Base-by-base conservation (phyloP, 306 rosid species). In the Arachis stenosperma region DNA sequence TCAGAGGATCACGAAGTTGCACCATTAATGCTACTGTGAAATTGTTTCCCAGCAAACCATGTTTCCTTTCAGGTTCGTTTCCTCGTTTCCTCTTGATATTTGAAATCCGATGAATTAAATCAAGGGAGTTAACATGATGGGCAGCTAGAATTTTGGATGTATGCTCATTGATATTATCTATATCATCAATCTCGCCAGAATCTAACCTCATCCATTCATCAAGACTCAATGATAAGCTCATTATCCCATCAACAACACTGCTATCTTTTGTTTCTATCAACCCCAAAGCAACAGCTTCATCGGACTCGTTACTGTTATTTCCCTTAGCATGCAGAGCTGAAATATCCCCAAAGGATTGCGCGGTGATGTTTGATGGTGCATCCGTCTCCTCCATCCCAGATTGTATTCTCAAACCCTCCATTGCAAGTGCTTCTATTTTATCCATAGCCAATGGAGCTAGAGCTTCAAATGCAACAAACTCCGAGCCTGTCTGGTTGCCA, bases 121-220 rank as follows among this genome's bases (percentile, higher is more conserved):
- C 95, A 61, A 89, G 77, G 46, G 95, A 84, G 67, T 89, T 86
- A 37, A 95, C 98, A 83, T 89, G 95, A 85, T 94, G 93, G 3
- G 98, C 96, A 0, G 91, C 97, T 61, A 94, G 98, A 61, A 91
- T 84, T 73, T 87, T 83, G 42, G 90, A 83, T 57, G 96, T 94
- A 58, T 75, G 93, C 70, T 89, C 98, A 57, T 97, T 89, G 79
- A 88, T 89, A 67, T 81, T 78, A 52, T 86, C 91, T 69, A 84
- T 89, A 79, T 90, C 97, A 68, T 83, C 96, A 43, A 94, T 80
- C 69, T 94, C 92, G 17, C 98, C 92, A 6, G 97, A 89, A 84
- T 94, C 98, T n/a, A 89, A 47, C 75, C 85, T 89, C 90, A 84
- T 86, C 98, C 96, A 94, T 78, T 94, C 98, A 76, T 94, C 96